Conservation (phyloP, 176 grass and related monocot genomes). For the Calamus simplicifolius region DNA sequence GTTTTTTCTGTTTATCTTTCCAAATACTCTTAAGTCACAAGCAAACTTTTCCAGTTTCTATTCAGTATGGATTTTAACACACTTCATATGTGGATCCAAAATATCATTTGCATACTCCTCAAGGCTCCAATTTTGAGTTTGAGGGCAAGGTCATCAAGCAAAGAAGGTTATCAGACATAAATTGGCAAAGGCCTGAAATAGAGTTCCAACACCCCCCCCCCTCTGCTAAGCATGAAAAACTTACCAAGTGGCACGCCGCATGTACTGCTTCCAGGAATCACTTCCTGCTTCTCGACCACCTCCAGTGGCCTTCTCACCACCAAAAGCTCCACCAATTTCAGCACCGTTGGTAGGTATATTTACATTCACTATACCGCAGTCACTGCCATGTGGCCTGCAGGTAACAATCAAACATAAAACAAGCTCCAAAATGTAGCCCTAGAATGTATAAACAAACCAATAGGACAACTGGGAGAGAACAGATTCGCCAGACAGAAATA, state of each 20-base stretch:
- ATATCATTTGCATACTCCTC: no score
- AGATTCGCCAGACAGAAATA: no score
- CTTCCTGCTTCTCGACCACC: slow-evolving; percentile 95
- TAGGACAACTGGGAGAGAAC: no score
- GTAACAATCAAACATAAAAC: slow-evolving; percentile 22
- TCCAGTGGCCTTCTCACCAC: slow-evolving; percentile 96
- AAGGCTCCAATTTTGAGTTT: no score
- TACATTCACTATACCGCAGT: slow-evolving; percentile 96
- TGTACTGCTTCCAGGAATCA: slow-evolving; percentile 99
- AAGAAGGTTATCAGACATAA: background rate
- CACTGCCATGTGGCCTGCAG: slow-evolving; percentile 79
- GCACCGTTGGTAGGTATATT: slow-evolving; percentile 99
- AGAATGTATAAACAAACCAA: no score
- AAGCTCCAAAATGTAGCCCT: background rate
- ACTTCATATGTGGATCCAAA: no score
- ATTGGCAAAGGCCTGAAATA: slow-evolving; percentile 2
- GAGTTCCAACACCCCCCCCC: background rate
- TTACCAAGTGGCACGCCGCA: slow-evolving; percentile 95
- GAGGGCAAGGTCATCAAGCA: background rate
- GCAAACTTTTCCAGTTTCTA: no score
- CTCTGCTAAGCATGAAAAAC: slow-evolving; percentile 5
- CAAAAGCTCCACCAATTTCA: slow-evolving; percentile 98
- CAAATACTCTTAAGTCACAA: no score
- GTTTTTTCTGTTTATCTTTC: no score
- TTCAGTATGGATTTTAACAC: no score